Percentiles rank a stretch among this genome's conserved stretches.
Conservation (phyloP, 352 stramenopile species). For the Phytophthora agathidicida region DNA sequence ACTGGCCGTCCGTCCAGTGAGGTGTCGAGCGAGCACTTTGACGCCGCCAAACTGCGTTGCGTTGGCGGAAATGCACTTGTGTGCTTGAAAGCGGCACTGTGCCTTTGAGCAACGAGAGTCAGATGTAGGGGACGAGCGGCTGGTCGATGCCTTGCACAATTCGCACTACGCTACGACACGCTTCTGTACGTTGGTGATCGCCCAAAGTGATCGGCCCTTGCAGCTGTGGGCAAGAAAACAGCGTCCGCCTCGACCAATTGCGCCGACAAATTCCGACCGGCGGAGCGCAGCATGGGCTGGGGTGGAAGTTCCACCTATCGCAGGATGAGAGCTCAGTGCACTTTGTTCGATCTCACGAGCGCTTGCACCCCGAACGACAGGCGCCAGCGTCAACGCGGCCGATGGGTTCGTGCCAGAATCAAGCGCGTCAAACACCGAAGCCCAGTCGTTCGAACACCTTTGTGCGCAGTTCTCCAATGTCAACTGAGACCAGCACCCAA, state of each 20-base stretch:
- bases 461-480: neutral
- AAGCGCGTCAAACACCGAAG: conserved; percentile 17
- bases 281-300: conserved; percentile 2
- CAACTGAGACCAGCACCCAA: conserved; percentile 19
- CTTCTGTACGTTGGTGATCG: conserved; percentile 37
- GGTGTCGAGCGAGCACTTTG: conserved; percentile 7
- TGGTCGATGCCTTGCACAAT: conserved; percentile 24
- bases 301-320: conserved; percentile 17
- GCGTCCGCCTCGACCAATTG: conserved; percentile 9
- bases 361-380: conserved; percentile 14
- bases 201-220: conserved; percentile 19
- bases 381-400: conserved; percentile 16
- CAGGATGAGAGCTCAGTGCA: conserved; percentile 13
- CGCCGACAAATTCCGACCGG: conserved; percentile 1
- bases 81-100: conserved; percentile 4
- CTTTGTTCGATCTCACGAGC: conserved; percentile 1
- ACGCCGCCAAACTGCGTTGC: conserved; percentile 6
- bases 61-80: conserved; percentile 31
- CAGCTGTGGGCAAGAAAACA: conserved; percentile 30
- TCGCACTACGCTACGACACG: conserved; percentile 30
- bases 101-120: conserved; percentile 25
- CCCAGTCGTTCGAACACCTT: conserved; percentile 6
- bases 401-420: conserved; percentile 13
- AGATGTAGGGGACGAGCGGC: conserved; percentile 31
- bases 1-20: conserved; percentile 12